phyloP scores from a whole-genome alignment of 441 rosid species.

The Capsella rubella region DNA sequence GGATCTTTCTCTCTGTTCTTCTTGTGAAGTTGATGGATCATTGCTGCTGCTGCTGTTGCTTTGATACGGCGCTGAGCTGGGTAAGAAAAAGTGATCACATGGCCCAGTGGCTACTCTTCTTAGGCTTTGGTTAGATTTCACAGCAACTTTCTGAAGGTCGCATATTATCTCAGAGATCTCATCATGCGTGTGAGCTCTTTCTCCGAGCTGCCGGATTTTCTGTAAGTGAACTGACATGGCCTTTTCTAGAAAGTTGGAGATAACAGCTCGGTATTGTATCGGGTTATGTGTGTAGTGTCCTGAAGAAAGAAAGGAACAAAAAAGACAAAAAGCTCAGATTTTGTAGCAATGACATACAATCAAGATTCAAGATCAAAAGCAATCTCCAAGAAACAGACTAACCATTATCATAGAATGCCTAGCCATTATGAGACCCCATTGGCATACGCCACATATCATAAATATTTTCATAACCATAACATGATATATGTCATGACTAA shows the following conservation, averaged over 20 bases:
- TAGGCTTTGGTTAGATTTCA: conserved; percentile 84
- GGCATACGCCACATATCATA: neutral
- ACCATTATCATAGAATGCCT: neutral
- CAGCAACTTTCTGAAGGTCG: conserved; percentile 89
- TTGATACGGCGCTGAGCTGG: conserved; percentile 64
- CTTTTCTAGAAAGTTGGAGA: conserved; percentile 69
- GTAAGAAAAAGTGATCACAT: conserved; percentile 82
- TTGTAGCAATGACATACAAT: neutral
- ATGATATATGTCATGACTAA: conserved; percentile 42
- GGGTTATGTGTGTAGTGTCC: conserved; percentile 86
- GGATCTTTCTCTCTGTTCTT: conserved; percentile 60
- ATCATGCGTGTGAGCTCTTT: conserved; percentile 62
- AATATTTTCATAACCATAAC: neutral
- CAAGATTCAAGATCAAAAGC: neutral
- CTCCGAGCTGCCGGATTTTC: conserved; percentile 68
- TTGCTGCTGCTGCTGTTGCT: conserved; percentile 40
- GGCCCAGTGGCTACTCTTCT: conserved; percentile 83
- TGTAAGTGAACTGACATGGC: conserved; percentile 62
- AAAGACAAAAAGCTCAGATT: conserved; percentile 4
- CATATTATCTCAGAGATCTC: conserved; percentile 83
- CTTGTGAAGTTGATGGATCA: conserved; percentile 55
- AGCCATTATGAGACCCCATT: neutral
- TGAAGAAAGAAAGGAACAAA: conserved; percentile 48
- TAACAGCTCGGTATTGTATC: conserved; percentile 75
- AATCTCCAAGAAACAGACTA: neutral